Conservation (phyloP, 768 basidiomycete genomes). For the Boletus vinaceobasis region DNA sequence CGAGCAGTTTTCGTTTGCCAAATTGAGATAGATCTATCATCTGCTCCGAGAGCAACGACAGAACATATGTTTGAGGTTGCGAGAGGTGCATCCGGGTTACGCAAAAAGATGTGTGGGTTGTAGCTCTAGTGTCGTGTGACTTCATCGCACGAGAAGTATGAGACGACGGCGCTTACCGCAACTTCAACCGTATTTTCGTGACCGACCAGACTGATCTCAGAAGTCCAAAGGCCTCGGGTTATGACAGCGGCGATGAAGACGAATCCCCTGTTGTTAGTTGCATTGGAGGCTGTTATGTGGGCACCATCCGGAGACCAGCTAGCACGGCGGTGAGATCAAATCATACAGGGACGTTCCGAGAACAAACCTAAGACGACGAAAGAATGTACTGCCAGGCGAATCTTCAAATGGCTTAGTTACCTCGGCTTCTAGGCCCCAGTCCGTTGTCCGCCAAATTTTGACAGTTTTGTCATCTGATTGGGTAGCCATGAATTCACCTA, state of each 20-base stretch:
- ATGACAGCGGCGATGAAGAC: slow-evolving; percentile 98
- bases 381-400: slow-evolving; percentile 94
- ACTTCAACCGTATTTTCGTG: slow-evolving; percentile 98
- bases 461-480: slow-evolving; percentile 95
- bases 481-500: slow-evolving; percentile 96
- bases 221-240: slow-evolving; percentile 82
- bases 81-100: slow-evolving; percentile 63
- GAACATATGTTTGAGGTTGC: slow-evolving; percentile 84
- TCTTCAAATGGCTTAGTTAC: slow-evolving; percentile 89
- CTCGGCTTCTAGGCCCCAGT: slow-evolving; percentile 84
- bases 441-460: slow-evolving; percentile 93
- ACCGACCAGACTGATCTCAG: slow-evolving; percentile 91
- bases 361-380: slow-evolving; percentile 77
- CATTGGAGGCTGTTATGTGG: slow-evolving; percentile 95
- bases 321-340: background rate
- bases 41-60: slow-evolving; percentile 90
- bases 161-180: slow-evolving; percentile 53
- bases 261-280: slow-evolving; percentile 92
- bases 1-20: slow-evolving; percentile 94
- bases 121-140: slow-evolving; percentile 42
- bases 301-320: slow-evolving; percentile 99
- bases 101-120: slow-evolving; percentile 92
- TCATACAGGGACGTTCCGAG: background rate
- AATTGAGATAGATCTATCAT: slow-evolving; percentile 89
- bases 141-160: background rate